A percentile compares a stretch with the other conserved stretches of the same genome.
phyloP scores from a whole-genome alignment of 306 rosid genomes.

The Malus orientalis region DNA sequence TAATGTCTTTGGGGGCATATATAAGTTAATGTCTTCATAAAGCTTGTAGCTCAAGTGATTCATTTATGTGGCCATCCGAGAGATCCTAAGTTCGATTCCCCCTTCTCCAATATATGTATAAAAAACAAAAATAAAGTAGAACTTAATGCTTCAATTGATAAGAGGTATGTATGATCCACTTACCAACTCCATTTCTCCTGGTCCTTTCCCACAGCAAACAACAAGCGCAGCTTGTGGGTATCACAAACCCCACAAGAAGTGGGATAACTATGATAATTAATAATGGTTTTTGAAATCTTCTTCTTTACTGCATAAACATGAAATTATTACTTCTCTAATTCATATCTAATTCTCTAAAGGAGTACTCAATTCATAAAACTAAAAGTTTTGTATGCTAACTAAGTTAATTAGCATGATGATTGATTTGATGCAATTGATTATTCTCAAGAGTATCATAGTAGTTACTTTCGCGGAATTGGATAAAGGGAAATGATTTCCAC shows the following conservation, averaged over 20 bases:
- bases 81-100: background rate
- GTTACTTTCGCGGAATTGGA: background rate
- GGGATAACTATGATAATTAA: no score
- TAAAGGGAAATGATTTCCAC: no score
- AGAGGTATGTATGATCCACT: background rate
- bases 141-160: background rate
- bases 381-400: background rate
- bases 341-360: background rate
- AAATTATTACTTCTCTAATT: background rate
- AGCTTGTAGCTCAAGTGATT: background rate
- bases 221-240: background rate
- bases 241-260: background rate
- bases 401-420: background rate
- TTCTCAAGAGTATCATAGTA: background rate
- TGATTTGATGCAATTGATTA: background rate
- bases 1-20: background rate
- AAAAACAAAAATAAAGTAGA: no score
- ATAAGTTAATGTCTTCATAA: background rate
- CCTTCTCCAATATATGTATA: background rate
- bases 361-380: background rate
- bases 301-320: conserved; percentile 10
- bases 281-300: background rate
- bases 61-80: no score
- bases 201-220: conserved; percentile 8
- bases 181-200: conserved; percentile 8